Conservation (phyloP, 805 yeast species). For the Pichia thaimueangensis region DNA sequence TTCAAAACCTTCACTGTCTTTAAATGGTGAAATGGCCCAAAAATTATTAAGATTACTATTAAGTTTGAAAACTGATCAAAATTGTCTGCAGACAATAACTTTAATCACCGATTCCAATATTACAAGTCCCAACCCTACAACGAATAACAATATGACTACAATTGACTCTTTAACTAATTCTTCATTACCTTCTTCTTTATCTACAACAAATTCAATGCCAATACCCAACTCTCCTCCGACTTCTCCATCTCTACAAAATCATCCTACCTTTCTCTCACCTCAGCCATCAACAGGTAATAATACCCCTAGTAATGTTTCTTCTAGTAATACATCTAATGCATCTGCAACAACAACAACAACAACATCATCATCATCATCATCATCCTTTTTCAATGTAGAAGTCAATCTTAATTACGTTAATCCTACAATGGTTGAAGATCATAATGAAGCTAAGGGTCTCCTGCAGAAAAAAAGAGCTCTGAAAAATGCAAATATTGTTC, state of each 20-base stretch:
- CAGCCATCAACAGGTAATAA: background rate
- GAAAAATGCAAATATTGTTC: conserved; percentile 19
- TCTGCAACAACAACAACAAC: background rate
- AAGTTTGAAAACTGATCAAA: conserved; percentile 6
- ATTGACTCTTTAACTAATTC: too few relatives aligned
- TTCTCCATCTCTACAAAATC: background rate
- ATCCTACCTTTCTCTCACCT: too few relatives aligned
- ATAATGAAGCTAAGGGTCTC: conserved; percentile 11
- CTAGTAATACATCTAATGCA: background rate
- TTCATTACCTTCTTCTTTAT: background rate
- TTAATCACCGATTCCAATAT: conserved; percentile 3
- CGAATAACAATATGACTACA: background rate
- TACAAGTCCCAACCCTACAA: background rate
- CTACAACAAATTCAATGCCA: background rate
- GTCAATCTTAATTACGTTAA: conserved; percentile 11
- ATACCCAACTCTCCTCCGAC: background rate
- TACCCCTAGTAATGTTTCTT: background rate
- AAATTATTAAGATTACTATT: conserved; percentile 5
- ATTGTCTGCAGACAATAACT: conserved; percentile 3
- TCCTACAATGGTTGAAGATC: conserved; percentile 7
- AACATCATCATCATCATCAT: background rate
- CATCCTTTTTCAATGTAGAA: too few relatives aligned
- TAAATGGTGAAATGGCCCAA: background rate
- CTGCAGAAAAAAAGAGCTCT: conserved; percentile 2
- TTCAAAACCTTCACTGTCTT: background rate